Conservation (phyloP, 345 rosid species). For the Triadica sebifera region DNA sequence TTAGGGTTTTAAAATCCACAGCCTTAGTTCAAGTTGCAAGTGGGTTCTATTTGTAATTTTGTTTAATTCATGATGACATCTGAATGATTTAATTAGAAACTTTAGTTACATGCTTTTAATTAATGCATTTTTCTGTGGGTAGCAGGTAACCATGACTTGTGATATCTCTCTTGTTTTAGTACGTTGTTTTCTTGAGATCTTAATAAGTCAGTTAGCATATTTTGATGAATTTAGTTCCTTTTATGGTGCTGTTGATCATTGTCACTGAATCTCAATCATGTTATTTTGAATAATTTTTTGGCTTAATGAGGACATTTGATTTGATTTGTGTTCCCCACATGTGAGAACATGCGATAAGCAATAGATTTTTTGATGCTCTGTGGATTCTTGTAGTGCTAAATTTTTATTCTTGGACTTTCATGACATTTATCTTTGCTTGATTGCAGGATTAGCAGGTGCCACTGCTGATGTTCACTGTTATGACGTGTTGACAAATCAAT, state of each 20-base stretch:
- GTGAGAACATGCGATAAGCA: conserved; percentile 10
- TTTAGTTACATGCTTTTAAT: background rate
- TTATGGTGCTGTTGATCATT: conserved; percentile 1
- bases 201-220: background rate
- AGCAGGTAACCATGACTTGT: background rate
- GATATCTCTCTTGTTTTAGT: background rate
- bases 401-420: background rate
- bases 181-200: conserved; percentile 1
- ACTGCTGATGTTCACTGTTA: conserved; percentile 98
- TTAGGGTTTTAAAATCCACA: background rate
- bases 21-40: background rate
- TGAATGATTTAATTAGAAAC: background rate
- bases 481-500: conserved; percentile 86
- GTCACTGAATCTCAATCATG: background rate
- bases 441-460: conserved; percentile 95
- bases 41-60: background rate
- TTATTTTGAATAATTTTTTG: background rate
- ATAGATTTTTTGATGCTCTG: conserved; percentile 2
- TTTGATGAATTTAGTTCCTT: background rate
- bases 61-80: conserved; percentile 4
- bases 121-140: background rate
- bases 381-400: background rate
- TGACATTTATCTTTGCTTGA: conserved; percentile 23
- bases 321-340: background rate
- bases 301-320: background rate